These are phyloP conservation scores for Candida takata DNA, from an alignment of 805 yeast species.

Conservation along the genomic window DNA sequence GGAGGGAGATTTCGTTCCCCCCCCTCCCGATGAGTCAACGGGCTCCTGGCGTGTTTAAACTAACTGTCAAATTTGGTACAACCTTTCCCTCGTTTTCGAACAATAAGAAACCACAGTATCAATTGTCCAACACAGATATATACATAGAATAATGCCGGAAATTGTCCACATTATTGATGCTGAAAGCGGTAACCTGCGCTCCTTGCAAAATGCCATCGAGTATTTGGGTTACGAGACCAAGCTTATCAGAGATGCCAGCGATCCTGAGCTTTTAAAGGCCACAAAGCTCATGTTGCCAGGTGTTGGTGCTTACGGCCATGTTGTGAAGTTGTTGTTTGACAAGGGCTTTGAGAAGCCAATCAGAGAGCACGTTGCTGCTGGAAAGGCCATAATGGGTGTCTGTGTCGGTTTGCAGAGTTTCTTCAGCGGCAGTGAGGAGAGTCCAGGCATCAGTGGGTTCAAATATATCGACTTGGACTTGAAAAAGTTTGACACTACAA, in stretches of 20 bases:
- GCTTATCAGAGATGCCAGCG: slow-evolving; percentile 52
- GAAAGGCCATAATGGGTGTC: slow-evolving; percentile 89
- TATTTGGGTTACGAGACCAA: slow-evolving; percentile 63
- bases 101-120: too few relatives aligned
- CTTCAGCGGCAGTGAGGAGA: slow-evolving; percentile 69
- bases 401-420: slow-evolving; percentile 94
- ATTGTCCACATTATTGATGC: slow-evolving; percentile 72
- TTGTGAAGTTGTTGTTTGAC: slow-evolving; percentile 59
- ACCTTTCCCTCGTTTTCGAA: too few relatives aligned
- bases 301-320: slow-evolving; percentile 96
- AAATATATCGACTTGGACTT: slow-evolving; percentile 48
- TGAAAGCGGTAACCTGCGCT: slow-evolving; percentile 89
- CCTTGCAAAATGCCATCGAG: slow-evolving; percentile 80
- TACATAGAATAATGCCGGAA: slow-evolving; percentile 15
- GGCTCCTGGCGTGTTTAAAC: too few relatives aligned
- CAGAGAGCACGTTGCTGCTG: slow-evolving; percentile 58
- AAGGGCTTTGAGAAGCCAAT: slow-evolving; percentile 64
- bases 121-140: too few relatives aligned
- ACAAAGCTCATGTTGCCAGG: slow-evolving; percentile 78
- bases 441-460: slow-evolving; percentile 55
- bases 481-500: slow-evolving; percentile 49
- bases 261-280: slow-evolving; percentile 44
- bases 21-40: too few relatives aligned
- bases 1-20: too few relatives aligned
- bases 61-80: too few relatives aligned